Conservation (phyloP, 352 stramenopile genomes). For the Pythium volutum region DNA sequence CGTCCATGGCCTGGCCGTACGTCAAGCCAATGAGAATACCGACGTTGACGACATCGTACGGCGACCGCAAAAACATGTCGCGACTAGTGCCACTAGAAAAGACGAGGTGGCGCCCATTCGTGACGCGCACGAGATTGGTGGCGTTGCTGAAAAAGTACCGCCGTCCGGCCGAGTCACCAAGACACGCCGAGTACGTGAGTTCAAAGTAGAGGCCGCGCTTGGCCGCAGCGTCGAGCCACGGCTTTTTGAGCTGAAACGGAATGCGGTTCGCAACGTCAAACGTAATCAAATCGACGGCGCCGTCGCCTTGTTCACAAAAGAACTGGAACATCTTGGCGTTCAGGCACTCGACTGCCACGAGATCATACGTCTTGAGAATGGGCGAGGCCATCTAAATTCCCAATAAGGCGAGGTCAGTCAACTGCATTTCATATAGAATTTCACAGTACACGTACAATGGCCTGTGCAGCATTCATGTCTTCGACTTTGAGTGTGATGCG, state of each 20-base stretch:
- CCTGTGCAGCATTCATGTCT: conserved; percentile 59
- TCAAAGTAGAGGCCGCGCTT: conserved; percentile 77
- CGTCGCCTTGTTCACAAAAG: conserved; percentile 71
- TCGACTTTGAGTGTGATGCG: conserved; percentile 76
- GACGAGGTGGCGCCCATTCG: conserved; percentile 61
- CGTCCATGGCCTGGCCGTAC: conserved; percentile 66
- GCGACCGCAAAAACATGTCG: conserved; percentile 73
- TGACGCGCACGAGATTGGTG: conserved; percentile 71
- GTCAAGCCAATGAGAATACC: conserved; percentile 69
- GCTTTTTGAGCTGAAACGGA: conserved; percentile 74
- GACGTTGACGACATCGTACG: conserved; percentile 81
- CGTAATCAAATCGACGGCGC: conserved; percentile 74
- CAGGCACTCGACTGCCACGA: conserved; percentile 67
- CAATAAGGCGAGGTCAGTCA: neutral
- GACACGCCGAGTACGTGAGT: conserved; percentile 73
- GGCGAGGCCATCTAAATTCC: conserved; percentile 40
- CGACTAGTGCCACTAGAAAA: conserved; percentile 70
- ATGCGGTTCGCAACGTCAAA: conserved; percentile 79
- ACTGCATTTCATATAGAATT: neutral
- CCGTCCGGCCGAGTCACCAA: conserved; percentile 69
- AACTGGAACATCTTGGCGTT: conserved; percentile 81
- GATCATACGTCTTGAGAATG: conserved; percentile 65
- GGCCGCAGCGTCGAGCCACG: conserved; percentile 66
- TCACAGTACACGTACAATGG: conserved; percentile 61
- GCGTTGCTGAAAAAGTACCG: conserved; percentile 88